Percentiles rank a stretch among this genome's conserved stretches.
These are phyloP conservation scores for Amyloporia xantha DNA, from an alignment of 768 basidiomycete species.

Conservation along the genomic window DNA sequence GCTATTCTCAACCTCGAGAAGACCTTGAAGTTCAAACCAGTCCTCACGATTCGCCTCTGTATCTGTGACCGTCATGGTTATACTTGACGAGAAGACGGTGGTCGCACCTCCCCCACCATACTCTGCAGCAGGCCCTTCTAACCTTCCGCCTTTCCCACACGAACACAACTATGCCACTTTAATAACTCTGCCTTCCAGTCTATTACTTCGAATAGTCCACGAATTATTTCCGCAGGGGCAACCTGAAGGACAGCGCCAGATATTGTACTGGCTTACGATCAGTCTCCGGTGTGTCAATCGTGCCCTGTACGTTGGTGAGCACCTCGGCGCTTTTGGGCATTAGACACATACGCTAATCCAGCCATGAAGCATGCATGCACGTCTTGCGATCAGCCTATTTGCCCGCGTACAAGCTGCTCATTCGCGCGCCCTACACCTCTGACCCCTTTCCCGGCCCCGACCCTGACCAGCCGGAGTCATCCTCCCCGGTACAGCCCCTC, in stretches of 20 bases:
- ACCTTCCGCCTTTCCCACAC: slow-evolving; percentile 32
- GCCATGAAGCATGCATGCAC: slow-evolving; percentile 77
- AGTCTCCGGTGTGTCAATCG: slow-evolving; percentile 60
- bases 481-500: slow-evolving; percentile 32
- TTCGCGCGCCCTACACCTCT: slow-evolving; percentile 65
- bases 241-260: slow-evolving; percentile 53
- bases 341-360: too few species aligned
- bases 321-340: background rate
- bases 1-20: too few species aligned
- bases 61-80: slow-evolving; percentile 30
- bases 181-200: slow-evolving; percentile 45
- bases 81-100: slow-evolving; percentile 39
- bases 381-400: slow-evolving; percentile 73
- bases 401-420: slow-evolving; percentile 51
- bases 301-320: slow-evolving; percentile 59
- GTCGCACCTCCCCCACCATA: slow-evolving; percentile 35
- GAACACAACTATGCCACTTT: slow-evolving; percentile 15
- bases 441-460: slow-evolving; percentile 64
- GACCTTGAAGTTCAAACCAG: too few species aligned
- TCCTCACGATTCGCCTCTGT: too few species aligned
- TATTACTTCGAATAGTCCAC: slow-evolving; percentile 67
- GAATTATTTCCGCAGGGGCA: slow-evolving; percentile 49
- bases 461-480: slow-evolving; percentile 18
- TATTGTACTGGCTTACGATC: slow-evolving; percentile 63
- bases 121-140: slow-evolving; percentile 14